Base-by-base conservation (phyloP, 495 filamentous ascomycete species). In the Hapsidospora chrysogenum region DNA sequence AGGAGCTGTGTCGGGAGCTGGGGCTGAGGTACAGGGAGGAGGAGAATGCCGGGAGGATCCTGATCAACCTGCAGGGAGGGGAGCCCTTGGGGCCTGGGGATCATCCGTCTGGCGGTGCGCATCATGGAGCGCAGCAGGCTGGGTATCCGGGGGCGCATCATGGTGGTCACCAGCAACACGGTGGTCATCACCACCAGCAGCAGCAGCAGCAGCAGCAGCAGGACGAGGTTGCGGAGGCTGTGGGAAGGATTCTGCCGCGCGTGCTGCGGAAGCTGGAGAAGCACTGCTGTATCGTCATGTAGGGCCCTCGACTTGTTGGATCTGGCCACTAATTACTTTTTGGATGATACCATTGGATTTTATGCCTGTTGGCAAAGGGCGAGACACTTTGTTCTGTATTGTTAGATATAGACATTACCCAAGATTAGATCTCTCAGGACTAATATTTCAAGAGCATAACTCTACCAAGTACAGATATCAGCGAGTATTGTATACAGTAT, bases 1-100 rank as follows among this genome's bases (percentile, higher is more conserved):
- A 95, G 55, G 63, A 80, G 44, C 57, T 96, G 31, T 93, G 85
- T 51, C 68, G 57, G 9, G 78, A 92, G 48, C 56, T 87, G 17
- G 85, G 87, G 1, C 59, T 96, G 17, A 68, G 84, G 43, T 93
- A 79, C 52, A 49, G 64, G 29, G 83, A 81, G 2, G 89, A 95
- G 61, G 74, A 80, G 22, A 97, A 97, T 45, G 76, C 73, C 3
- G 89, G 89, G 2, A 56, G 82, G 9, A 82, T 97, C 8, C 92
- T 79, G 46, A 49, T 65, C 35, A 50, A 61, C 32, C 45, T 64
- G 19, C 46, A 43, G 13, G 56, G 58, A 19, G 55, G 47, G 20
- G 40, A 53, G 14, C 37, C 37, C 3, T 8, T 20, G 11, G 17
- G 8, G 28, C 28, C 28, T 13, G 7, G 8, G 28, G 13, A 15